Evolutionary conservation across 23 red algal genomes (phyloP), one percentile per base, ranked within the genome.

Genomic region (Pyropia yezoensis): DNA sequence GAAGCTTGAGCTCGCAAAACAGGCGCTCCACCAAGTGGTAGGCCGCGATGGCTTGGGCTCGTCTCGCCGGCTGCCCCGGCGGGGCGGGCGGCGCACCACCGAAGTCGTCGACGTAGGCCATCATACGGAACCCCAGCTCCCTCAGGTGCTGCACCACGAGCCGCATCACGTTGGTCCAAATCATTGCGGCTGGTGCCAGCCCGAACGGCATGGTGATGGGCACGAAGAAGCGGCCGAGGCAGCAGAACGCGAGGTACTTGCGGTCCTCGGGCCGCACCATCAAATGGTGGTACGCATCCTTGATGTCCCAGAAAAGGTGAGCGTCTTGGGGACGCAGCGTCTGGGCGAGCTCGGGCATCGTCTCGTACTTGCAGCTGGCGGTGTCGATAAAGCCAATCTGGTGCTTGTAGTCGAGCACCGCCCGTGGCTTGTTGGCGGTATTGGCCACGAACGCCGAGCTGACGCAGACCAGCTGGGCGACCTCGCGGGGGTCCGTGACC

Each of bases 21-120:
- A 81, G 0, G 0, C 24, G 16, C 19, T 1, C 57, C 12, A 65
- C 1, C 14, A 33, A 18, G 52, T 15, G 19, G 18, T 14, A 28
- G 26, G 71, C 71, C 11, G 6, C 14, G 11, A 27, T 14, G 34
- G 26, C 14, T 45, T 50, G 16, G 65, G 65, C 34, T 12, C 26
- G n/a, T 21, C 15, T 15, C 11, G 12, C 39, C 22, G 30, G 49
- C n/a, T n/a, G n/a, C n/a, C n/a, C n/a, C n/a, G n/a, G n/a, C n/a
- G n/a, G n/a, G n/a, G n/a, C n/a, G n/a, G n/a, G n/a, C n/a, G n/a
- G n/a, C n/a, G n/a, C n/a, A n/a, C n/a, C n/a, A n/a, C n/a, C n/a
- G n/a, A n/a, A n/a, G 32, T 78, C 61, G 74, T 78, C 61, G 61
- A 78, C 52, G 61, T 78, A 78, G n/a, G 74, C 32, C 23, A 53